Percentiles rank a stretch among this genome's conserved stretches.
phyloP scores from a whole-genome alignment of 2,329 filamentous ascomycete genomes.

The Trematosphaeria pertusa region DNA sequence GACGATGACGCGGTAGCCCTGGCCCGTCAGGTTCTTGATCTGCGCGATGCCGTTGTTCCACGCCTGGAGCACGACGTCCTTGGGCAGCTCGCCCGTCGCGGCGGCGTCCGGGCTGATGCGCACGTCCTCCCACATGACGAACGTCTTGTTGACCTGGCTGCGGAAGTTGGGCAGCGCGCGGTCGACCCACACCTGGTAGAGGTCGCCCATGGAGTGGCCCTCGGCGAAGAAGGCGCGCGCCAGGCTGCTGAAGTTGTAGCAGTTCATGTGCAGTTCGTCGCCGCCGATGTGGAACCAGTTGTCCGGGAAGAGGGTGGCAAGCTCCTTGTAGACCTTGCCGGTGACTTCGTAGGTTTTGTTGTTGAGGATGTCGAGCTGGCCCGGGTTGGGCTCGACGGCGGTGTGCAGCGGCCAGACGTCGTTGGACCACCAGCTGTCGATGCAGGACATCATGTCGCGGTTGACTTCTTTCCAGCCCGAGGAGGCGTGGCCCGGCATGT shows the following conservation, averaged over 20 bases:
- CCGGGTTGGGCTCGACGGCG: constrained; percentile 63
- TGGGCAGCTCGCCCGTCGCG: constrained; percentile 57
- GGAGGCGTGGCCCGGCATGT: constrained; percentile 66
- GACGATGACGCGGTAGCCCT: constrained; percentile 64
- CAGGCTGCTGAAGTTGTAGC: constrained; percentile 64
- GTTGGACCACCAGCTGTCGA: constrained; percentile 67
- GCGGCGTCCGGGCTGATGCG: constrained; percentile 50
- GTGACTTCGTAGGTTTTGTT: constrained; percentile 64
- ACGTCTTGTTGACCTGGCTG: constrained; percentile 54
- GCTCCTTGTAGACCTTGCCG: constrained; percentile 61
- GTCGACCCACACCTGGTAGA: constrained; percentile 63
- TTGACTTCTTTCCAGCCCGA: constrained; percentile 65
- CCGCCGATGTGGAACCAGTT: constrained; percentile 64
- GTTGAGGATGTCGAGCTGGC: constrained; percentile 64
- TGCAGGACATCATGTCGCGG: constrained; percentile 62
- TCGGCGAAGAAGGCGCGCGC: constrained; percentile 59
- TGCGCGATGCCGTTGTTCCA: constrained; percentile 63
- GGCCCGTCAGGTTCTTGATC: constrained; percentile 58
- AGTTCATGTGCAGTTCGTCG: constrained; percentile 62
- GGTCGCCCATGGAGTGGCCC: constrained; percentile 59
- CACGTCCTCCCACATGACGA: constrained; percentile 67
- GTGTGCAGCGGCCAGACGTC: constrained; percentile 63
- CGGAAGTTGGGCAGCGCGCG: constrained; percentile 60
- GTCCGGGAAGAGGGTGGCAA: constrained; percentile 59
- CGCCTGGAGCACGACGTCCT: constrained; percentile 60